Evolutionary conservation across 2,329 filamentous ascomycete genomes (phyloP).

Genomic region (Lachnellula cervina): DNA sequence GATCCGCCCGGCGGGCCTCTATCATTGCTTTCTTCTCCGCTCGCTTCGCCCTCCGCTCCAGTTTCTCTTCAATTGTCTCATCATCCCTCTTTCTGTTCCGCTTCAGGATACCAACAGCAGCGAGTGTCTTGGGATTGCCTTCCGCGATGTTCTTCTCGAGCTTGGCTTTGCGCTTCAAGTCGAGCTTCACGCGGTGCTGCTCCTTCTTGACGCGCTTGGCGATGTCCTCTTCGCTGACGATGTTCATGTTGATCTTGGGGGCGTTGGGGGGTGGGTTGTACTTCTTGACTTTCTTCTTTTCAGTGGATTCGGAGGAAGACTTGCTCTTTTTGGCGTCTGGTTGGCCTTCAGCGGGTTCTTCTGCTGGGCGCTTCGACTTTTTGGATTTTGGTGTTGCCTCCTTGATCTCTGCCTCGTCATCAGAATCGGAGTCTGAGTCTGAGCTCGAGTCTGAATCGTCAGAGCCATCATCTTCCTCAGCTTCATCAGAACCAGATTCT

Average conservation of each 20-base stretch:
- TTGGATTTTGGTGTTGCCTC: conserved; percentile 1
- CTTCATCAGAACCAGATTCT: not conserved
- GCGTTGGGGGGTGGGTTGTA: not conserved
- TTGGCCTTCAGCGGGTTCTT: conserved; percentile 8
- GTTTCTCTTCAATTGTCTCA: not conserved
- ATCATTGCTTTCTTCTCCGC: conserved; percentile 1
- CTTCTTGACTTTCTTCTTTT: conserved; percentile 7
- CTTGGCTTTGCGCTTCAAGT: not conserved
- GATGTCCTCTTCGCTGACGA: not conserved
- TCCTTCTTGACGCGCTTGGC: not conserved
- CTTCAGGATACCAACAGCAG: not conserved
- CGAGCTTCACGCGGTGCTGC: not conserved
- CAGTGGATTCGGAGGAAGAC: not conserved
- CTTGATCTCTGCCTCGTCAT: conserved; percentile 10
- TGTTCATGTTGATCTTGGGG: not conserved
- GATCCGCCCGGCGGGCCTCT: conserved; percentile 3
- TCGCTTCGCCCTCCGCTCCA: not conserved
- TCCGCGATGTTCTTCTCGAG: not conserved
- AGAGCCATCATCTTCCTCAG: not conserved
- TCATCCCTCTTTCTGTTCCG: not conserved
- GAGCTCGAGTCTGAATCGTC: conserved; percentile 7
- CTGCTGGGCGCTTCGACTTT: conserved; percentile 1
- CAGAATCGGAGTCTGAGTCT: conserved; percentile 6
- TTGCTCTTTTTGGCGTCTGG: conserved; percentile 1
- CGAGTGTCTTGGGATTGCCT: not conserved